Evolutionary conservation across 768 basidiomycete species (phyloP).

Genomic region (Tephrocybe sp.): DNA sequence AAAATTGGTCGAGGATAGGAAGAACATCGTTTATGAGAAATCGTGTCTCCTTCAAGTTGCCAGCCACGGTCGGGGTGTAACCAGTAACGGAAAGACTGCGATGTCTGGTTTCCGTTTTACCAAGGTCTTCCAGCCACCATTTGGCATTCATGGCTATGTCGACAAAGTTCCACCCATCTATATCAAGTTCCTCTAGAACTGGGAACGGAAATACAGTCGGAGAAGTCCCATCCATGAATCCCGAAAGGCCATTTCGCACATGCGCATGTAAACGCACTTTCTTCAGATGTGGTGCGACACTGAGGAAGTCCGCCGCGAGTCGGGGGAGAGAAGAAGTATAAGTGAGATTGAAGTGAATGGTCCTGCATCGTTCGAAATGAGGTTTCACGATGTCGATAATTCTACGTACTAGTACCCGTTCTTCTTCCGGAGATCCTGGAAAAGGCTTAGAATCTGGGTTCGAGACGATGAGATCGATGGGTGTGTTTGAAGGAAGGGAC

Average conservation of each 20-base stretch:
- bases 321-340: slow-evolving; percentile 2
- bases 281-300: neutral
- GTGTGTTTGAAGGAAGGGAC: neutral
- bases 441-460: neutral
- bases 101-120: neutral
- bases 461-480: neutral
- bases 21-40: neutral
- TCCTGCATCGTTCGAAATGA: neutral
- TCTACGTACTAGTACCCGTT: neutral
- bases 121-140: neutral
- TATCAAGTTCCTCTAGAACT: neutral
- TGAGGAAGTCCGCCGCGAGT: neutral
- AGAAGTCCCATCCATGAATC: neutral
- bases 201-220: neutral
- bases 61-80: neutral
- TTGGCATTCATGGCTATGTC: neutral
- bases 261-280: neutral
- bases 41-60: neutral
- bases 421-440: neutral
- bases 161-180: slow-evolving; percentile 7
- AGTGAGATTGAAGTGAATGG: neutral
- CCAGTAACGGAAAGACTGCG: neutral
- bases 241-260: neutral
- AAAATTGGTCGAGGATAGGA: too few species aligned
- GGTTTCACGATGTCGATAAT: neutral